Evolutionary conservation across 768 basidiomycete genomes (phyloP), one percentile per base, ranked within the genome.

Genomic region (Candolleomyces aberdarensis): DNA sequence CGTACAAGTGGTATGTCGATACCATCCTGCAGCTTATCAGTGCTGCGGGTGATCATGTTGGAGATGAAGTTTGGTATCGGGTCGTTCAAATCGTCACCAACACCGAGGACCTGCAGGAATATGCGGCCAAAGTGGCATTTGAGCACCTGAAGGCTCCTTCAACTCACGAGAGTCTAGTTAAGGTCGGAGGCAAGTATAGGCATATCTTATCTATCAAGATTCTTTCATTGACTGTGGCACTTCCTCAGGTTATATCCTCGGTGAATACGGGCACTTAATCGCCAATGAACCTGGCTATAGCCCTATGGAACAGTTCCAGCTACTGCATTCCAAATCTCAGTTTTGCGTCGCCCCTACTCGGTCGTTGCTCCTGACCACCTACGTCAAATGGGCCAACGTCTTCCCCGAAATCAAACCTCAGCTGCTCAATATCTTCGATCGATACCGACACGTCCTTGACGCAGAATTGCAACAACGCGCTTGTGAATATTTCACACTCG

Each of bases 381-480:
- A 99, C 72, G 89, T 98, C 78, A 99, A 99, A 83, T 98, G 96
- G 96, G 94, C 97, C 64, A 99, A 99, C 71, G 92, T 99, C 59
- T 99, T 98, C 75, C 97, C 97, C 19, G 97, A 99, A 73, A 97
- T 99, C 76, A 97, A 96, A 67, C 83, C 88, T 7, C 95, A 98
- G 65, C 85, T 99, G 31, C 68, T 98, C 71, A 91, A 89, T 72
- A 94, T 98, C 67, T 97, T 99, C 67, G 95, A 98, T 67, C 92
- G 95, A 15, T 98, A 97, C 70, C 88, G 94, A n/a, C 94, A 96
- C 69, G 93, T 98, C 49, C 85, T 99, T 14, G 97, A 99, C 73
- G 88, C 95, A 17, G 97, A 99, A 69, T 81, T 99, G 2, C 97
- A 99, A 72, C 97, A 99, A 72, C 89, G 97, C 57, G 97, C 97